These are phyloP conservation scores for Scheffersomyces coipomensis DNA, from an alignment of 805 yeast genomes.

Conservation along the genomic window DNA sequence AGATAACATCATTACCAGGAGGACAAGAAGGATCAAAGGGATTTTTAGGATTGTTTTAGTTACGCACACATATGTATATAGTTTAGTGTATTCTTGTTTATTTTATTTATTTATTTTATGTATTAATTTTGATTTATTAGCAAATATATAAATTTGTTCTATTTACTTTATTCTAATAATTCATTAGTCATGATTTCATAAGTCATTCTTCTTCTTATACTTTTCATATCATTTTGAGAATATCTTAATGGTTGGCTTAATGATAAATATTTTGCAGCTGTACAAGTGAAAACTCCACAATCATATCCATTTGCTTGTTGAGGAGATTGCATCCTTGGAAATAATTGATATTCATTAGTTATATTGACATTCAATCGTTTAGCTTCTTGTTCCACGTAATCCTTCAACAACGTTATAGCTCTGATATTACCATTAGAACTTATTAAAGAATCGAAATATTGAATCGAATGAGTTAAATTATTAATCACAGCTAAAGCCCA, in stretches of 20 bases:
- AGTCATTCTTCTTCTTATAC: slow-evolving; percentile 67
- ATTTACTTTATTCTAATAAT: slow-evolving; percentile 26
- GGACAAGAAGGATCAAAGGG: not conserved
- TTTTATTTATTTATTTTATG: not conserved
- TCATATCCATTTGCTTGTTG: slow-evolving; percentile 88
- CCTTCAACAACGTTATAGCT: slow-evolving; percentile 47
- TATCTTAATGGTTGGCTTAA: slow-evolving; percentile 50
- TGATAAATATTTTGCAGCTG: slow-evolving; percentile 65
- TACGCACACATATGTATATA: too few species aligned
- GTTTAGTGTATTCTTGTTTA: not conserved
- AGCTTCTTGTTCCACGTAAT: slow-evolving; percentile 70
- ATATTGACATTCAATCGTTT: slow-evolving; percentile 38
- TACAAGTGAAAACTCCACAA: slow-evolving; percentile 92
- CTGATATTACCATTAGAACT: slow-evolving; percentile 39
- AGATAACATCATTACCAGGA: slow-evolving; percentile 1
- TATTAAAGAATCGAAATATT: slow-evolving; percentile 74
- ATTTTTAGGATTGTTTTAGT: slow-evolving; percentile 1
- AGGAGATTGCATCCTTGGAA: slow-evolving; percentile 50
- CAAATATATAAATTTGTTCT: slow-evolving; percentile 9
- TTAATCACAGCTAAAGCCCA: slow-evolving; percentile 90
- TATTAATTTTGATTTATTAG: not conserved
- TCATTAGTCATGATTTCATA: slow-evolving; percentile 47
- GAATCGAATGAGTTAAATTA: slow-evolving; percentile 53
- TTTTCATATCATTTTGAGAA: slow-evolving; percentile 66
- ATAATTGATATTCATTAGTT: slow-evolving; percentile 19